Base-by-base conservation (phyloP, 345 rosid species). In the Erucastrum elatum region DNA sequence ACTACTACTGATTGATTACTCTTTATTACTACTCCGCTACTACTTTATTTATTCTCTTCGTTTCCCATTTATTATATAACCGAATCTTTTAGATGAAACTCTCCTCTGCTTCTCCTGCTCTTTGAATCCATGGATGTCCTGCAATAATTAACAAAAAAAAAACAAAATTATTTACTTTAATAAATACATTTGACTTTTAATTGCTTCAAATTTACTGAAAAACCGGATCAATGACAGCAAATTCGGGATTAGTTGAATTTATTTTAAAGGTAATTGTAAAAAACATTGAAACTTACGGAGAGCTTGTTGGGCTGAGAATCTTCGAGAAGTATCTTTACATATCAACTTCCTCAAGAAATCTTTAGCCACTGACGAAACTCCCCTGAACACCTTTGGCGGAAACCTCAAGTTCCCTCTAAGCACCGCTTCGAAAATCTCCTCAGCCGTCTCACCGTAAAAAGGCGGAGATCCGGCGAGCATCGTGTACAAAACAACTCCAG, bases 261-360 rank as follows among this genome's bases (percentile, higher is more conserved):
- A 11, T 0, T 44, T 11, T 44, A 44, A 44, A 11, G 15, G 12
- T 11, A 44, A 44, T n/a, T 49, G 16, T n/a, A 49, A n/a, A n/a
- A 49, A 49, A 49, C 5, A 49, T 13, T 1, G 21, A 15, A 51
- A 64, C 96, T 88, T 81, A 90, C 98, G 83, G 8, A 93, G 78
- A 35, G 89, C 96, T 83, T 95, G 90, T 16, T 91, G 96, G 0
- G 92, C 97, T 1, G 98, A 90, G 29, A 87, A 71, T 69, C 99
- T 82, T 68, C 83, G 71, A 51, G 91, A 90, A 64, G 80, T 87
- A 77, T 91, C 99, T 3, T 80, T 85, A 25, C 96, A 91, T 0
- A 93, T 87, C 89, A 93, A 64, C 85, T 88, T 91, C 83, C 96
- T 83, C 74, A 95, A 8, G 16, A 95, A 82, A 53, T 91, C 99